Conservation (phyloP, 371 early-diverging fungal species). For the Mortierella sp. region DNA sequence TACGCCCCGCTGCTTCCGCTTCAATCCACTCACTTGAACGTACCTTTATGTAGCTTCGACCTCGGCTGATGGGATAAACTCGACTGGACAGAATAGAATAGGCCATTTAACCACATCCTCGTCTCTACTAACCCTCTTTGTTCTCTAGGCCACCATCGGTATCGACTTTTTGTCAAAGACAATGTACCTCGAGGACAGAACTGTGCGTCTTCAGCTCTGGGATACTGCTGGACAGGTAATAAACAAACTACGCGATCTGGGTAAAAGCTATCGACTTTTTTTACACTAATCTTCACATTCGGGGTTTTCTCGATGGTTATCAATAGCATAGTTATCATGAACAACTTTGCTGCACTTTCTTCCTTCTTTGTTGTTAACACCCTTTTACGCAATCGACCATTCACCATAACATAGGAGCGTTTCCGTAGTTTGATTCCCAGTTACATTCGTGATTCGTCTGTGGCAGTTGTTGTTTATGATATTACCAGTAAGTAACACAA, state of each 20-base stretch:
- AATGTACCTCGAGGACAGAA: constrained; percentile 97
- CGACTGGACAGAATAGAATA: neutral
- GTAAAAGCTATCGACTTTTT: neutral
- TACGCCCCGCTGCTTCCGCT: constrained; percentile 43
- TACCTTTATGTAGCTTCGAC: too few relatives aligned
- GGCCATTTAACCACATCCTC: neutral
- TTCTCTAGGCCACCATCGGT: constrained; percentile 95
- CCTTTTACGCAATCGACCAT: neutral
- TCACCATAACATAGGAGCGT: constrained; percentile 81
- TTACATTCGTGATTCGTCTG: constrained; percentile 99
- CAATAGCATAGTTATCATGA: neutral
- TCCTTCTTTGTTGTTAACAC: neutral
- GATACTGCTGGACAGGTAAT: constrained; percentile 99
- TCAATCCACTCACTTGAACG: neutral
- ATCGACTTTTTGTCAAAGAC: constrained; percentile 99
- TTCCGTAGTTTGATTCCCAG: constrained; percentile 98
- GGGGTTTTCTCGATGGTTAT: neutral
- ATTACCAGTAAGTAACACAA: constrained; percentile 81
- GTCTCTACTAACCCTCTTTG: neutral
- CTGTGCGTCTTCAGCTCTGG: constrained; percentile 99
- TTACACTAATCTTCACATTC: neutral
- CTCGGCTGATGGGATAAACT: constrained; percentile 4
- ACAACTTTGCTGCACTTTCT: neutral
- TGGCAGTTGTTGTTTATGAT: constrained; percentile 98
- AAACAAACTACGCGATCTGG: neutral